phyloP scores from a whole-genome alignment of 495 filamentous ascomycete genomes.

The Penicillium coffeae region DNA sequence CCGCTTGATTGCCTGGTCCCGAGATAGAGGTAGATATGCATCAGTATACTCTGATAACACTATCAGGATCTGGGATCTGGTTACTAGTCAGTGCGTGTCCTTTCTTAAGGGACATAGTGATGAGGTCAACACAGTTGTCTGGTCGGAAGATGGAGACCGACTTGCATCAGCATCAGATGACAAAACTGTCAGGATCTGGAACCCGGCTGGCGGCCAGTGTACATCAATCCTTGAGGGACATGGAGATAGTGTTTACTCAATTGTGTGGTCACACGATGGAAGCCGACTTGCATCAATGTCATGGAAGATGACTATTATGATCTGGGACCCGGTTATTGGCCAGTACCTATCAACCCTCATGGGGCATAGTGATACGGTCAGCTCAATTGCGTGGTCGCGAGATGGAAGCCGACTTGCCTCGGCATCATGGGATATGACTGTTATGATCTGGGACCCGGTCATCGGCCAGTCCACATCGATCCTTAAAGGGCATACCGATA shows the following conservation, averaged over 20 bases:
- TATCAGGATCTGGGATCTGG: slow-evolving; percentile 1
- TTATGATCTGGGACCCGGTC: slow-evolving; percentile 3
- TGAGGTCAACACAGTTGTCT: slow-evolving; percentile 7
- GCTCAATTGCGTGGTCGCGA: neutral
- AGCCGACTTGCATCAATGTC: slow-evolving; percentile 16
- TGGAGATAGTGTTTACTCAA: slow-evolving; percentile 11
- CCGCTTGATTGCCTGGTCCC: neutral
- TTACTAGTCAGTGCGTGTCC: neutral
- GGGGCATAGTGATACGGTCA: neutral
- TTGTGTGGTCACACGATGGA: slow-evolving; percentile 21
- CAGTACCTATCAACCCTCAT: slow-evolving; percentile 3
- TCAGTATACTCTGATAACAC: neutral
- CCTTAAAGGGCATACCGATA: slow-evolving; percentile 3
- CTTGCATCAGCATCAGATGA: slow-evolving; percentile 30
- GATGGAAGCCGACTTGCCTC: neutral
- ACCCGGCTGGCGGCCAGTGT: slow-evolving; percentile 14
- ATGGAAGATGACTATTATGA: slow-evolving; percentile 7
- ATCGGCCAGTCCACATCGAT: neutral
- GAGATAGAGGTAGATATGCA: neutral
- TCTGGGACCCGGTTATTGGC: slow-evolving; percentile 11
- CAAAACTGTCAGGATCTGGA: slow-evolving; percentile 29
- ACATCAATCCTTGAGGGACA: slow-evolving; percentile 19
- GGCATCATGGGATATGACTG: neutral
- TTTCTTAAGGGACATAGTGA: neutral
- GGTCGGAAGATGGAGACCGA: slow-evolving; percentile 31